Conservation (phyloP, 1,284 basidiomycete species). For the Leucoagaricus sp. region DNA sequence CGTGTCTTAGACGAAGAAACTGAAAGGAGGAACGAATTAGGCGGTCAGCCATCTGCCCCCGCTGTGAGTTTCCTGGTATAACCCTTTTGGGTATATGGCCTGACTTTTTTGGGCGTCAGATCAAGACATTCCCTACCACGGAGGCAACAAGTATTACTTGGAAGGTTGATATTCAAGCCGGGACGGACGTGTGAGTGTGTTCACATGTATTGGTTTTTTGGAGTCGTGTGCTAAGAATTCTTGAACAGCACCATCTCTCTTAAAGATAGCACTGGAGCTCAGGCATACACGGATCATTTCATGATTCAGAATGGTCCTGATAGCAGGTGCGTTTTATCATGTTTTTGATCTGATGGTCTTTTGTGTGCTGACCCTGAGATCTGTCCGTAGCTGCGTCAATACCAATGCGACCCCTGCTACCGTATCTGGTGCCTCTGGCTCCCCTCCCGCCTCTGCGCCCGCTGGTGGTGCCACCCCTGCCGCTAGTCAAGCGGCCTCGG, state of each 20-base stretch:
- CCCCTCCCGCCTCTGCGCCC: constrained; percentile 6
- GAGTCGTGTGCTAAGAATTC: constrained; percentile 7
- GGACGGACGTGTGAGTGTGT: constrained; percentile 54
- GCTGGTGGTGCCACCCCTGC: constrained; percentile 15
- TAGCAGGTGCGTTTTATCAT: constrained; percentile 36
- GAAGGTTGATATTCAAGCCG: constrained; percentile 54
- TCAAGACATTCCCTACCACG: constrained; percentile 55
- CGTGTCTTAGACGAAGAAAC: constrained; percentile 4
- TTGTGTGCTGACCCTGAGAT: background rate
- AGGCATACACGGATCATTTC: constrained; percentile 56
- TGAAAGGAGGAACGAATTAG: constrained; percentile 33
- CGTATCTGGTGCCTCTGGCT: constrained; percentile 8
- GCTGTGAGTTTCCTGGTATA: constrained; percentile 45
- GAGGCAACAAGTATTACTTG: constrained; percentile 55
- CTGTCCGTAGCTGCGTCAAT: constrained; percentile 21
- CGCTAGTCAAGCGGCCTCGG: background rate
- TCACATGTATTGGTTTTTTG: constrained; percentile 10
- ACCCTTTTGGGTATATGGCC: constrained; percentile 19
- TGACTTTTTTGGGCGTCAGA: constrained; percentile 25
- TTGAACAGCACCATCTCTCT: constrained; percentile 47
- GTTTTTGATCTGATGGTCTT: constrained; percentile 24
- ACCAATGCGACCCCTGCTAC: background rate
- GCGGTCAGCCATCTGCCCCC: constrained; percentile 53
- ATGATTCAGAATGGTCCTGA: constrained; percentile 48
- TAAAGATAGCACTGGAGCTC: constrained; percentile 61